Percentiles rank a stretch among this genome's conserved stretches.
Conservation (phyloP, 495 filamentous ascomycete species). For the Talaromyces proteolyticus region DNA sequence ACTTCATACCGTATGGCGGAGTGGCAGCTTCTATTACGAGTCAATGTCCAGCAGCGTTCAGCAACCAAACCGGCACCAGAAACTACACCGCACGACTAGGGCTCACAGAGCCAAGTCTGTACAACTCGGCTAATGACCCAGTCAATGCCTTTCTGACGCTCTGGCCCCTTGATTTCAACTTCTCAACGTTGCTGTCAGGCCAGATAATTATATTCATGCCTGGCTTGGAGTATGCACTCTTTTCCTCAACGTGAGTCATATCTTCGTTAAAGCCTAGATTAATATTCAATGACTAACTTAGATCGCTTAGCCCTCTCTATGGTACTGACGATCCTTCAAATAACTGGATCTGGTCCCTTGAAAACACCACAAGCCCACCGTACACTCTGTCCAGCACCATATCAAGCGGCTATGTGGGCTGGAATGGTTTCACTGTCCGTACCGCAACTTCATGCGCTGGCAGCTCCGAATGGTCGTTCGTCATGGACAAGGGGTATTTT, state of each 20-base stretch:
- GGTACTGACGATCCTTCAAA: neutral
- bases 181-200: neutral
- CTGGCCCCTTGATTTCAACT: constrained; percentile 1
- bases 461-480: neutral
- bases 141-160: neutral
- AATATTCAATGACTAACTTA: no score
- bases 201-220: neutral
- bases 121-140: neutral
- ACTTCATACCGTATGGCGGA: neutral
- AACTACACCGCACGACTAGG: neutral
- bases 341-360: neutral
- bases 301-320: neutral
- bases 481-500: neutral
- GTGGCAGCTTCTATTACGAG: neutral
- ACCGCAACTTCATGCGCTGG: neutral
- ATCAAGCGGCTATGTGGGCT: neutral
- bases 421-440: neutral
- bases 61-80: neutral
- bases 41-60: neutral
- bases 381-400: neutral
- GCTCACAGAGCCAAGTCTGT: neutral
- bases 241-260: neutral
- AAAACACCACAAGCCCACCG: neutral
- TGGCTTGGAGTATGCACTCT: neutral
- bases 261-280: neutral